Conservation (phyloP, 352 stramenopile genomes). For the Globisporangium megalacanthum region DNA sequence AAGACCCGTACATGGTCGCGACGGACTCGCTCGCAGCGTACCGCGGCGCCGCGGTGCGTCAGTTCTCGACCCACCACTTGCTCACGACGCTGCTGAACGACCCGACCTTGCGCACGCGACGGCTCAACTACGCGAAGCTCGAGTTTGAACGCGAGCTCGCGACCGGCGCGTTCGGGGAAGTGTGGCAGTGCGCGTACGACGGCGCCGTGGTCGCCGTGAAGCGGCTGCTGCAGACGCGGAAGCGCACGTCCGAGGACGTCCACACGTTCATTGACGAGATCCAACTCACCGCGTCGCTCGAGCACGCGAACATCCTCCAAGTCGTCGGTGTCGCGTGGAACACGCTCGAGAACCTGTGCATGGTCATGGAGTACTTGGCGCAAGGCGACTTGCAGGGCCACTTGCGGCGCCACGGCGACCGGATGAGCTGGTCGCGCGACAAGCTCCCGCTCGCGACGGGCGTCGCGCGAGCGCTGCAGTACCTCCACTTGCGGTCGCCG, state of each 20-base stretch:
- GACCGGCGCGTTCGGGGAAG: slow-evolving; percentile 46
- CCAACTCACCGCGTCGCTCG: slow-evolving; percentile 29
- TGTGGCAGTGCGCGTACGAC: slow-evolving; percentile 41
- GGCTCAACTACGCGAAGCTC: slow-evolving; percentile 37
- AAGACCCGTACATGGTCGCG: slow-evolving; percentile 14
- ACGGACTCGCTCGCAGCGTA: slow-evolving; percentile 12
- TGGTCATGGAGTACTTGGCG: slow-evolving; percentile 48
- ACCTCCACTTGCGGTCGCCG: slow-evolving; percentile 34
- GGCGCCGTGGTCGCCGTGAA: slow-evolving; percentile 40
- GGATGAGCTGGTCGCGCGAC: slow-evolving; percentile 15
- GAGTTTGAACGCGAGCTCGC: slow-evolving; percentile 30
- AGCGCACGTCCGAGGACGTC: slow-evolving; percentile 23
- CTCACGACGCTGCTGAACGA: slow-evolving; percentile 27
- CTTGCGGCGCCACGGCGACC: slow-evolving; percentile 20
- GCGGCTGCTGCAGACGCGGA: slow-evolving; percentile 31
- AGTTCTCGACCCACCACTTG: slow-evolving; percentile 11
- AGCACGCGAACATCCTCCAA: slow-evolving; percentile 40
- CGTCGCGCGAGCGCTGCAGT: slow-evolving; percentile 35
- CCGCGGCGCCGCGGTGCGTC: slow-evolving; percentile 1
- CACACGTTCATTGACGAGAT: slow-evolving; percentile 41
- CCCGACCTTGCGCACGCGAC: slow-evolving; percentile 22
- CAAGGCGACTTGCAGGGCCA: slow-evolving; percentile 37
- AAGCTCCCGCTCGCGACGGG: slow-evolving; percentile 41
- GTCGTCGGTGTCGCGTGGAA: slow-evolving; percentile 53
- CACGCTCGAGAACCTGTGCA: slow-evolving; percentile 40